Conservation (phyloP, 2,329 filamentous ascomycete genomes). For the Septoria petroselini region DNA sequence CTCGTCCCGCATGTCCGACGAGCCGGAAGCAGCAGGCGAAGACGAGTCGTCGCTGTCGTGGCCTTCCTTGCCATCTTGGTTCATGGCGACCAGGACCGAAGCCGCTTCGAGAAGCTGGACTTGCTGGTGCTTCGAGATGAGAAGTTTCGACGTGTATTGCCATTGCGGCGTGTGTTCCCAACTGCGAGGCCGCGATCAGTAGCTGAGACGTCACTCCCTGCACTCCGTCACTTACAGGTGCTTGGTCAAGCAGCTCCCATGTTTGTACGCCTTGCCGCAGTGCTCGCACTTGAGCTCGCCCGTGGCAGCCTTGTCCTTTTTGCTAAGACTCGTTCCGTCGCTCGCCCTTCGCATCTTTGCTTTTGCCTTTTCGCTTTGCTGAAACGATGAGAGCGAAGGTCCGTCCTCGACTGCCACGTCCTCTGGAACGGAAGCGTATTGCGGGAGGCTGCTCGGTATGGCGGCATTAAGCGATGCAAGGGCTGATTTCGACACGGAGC, state of each 20-base stretch:
- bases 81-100: slow-evolving; percentile 94
- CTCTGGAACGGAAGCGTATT: slow-evolving; percentile 39
- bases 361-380: slow-evolving; percentile 51
- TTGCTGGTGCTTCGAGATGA: slow-evolving; percentile 99
- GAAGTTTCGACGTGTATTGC: slow-evolving; percentile 92
- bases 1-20: slow-evolving; percentile 70
- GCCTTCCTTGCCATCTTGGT: slow-evolving; percentile 56
- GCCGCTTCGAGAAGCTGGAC: slow-evolving; percentile 95
- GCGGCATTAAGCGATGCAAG: slow-evolving; percentile 53
- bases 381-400: slow-evolving; percentile 53
- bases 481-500: slow-evolving; percentile 63
- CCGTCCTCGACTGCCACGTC: slow-evolving; percentile 65
- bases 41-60: slow-evolving; percentile 79
- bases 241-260: slow-evolving; percentile 99
- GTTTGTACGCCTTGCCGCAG: slow-evolving; percentile 99
- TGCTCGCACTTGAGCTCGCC: slow-evolving; percentile 92
- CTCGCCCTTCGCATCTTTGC: slow-evolving; percentile 64
- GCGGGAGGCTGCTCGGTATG: slow-evolving; percentile 63
- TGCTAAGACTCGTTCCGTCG: slow-evolving; percentile 78
- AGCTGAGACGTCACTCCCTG: slow-evolving; percentile 1
- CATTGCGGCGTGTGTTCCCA: slow-evolving; percentile 99
- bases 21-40: slow-evolving; percentile 77
- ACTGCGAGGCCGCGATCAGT: slow-evolving; percentile 53
- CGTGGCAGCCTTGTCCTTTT: slow-evolving; percentile 77
- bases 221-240: slow-evolving; percentile 77